Base-by-base conservation (phyloP, 2,329 filamentous ascomycete species). In the Orbilia javanica region DNA sequence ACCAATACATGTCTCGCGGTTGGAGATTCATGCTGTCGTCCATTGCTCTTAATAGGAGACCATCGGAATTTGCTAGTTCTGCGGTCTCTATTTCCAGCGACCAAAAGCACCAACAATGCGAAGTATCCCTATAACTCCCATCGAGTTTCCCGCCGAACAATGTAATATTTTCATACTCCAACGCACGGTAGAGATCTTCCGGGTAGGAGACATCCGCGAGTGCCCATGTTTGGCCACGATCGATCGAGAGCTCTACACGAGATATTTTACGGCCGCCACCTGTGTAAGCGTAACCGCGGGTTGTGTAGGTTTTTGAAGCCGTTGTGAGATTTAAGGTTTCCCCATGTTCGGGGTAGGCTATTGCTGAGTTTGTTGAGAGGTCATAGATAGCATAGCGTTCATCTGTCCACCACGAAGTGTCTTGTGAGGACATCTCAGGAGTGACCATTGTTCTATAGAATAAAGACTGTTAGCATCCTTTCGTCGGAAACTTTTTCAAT, bases 41-140 rank as follows among this genome's bases (percentile, higher is more conserved):
- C 93, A 97, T 97, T 3, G 91, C 91, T 52, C 94, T 88, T 4
- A 97, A 90, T 82, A 96, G 87, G 42, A 97, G 89, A 81, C 94
- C 93, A 50, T 90, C 88, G 0, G 92, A 88, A 1, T 84, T 84
- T 46, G 86, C 85, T 15, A 97, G 85, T 25, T 92, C 89, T 0
- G 86, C 82, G 0, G 92, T 84, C 0, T 89, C 84, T 20, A 97
- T 87, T 8, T 91, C 88, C 18, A 96, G 84, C 13, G 91, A 89
- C 94, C 94, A 97, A 84, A 97, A 96, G 83, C 92, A 96, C 93
- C 94, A 97, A 83, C 93, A 96, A 84, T 97, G 97, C 80, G 88
- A 91, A 1, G 88, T 89, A 83, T 97, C 93, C 39, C 93, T 87
- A 90, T 91, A 94, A 66, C 88, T 89, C 88, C 96, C 90, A 82